Evolutionary conservation across 176 grass and related monocot species (phyloP).

Genomic region (Tillandsia fasciculata): DNA sequence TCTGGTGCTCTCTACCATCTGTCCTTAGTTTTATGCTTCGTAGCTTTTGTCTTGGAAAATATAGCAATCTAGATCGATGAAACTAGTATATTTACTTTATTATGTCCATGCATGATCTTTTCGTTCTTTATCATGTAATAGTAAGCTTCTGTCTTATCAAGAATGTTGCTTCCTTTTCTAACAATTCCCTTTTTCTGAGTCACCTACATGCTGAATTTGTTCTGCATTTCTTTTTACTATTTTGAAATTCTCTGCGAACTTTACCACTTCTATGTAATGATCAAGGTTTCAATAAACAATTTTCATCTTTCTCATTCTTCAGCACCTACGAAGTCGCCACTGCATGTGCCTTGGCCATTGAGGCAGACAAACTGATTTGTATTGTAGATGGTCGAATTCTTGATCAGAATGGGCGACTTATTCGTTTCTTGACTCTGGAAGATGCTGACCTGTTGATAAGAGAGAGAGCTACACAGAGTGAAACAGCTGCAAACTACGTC

Average conservation of each 20-base stretch:
- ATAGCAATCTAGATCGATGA: neutral
- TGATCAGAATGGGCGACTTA: conserved; percentile 23
- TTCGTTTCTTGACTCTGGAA: conserved; percentile 39
- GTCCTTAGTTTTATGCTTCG: neutral
- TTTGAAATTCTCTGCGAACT: neutral
- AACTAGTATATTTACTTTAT: neutral
- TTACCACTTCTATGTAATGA: neutral
- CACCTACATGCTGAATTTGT: neutral
- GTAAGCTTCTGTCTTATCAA: neutral
- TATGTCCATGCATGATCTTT: neutral
- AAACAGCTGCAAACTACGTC: conserved; percentile 40
- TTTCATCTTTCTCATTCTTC: conserved; percentile 2
- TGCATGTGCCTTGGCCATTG: conserved; percentile 37
- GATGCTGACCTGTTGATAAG: conserved; percentile 43
- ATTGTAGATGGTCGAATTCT: conserved; percentile 41
- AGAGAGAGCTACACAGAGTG: conserved; percentile 40
- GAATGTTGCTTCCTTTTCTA: neutral
- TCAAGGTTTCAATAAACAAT: neutral
- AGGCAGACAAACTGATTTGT: conserved; percentile 47
- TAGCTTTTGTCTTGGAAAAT: neutral
- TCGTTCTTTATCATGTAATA: neutral
- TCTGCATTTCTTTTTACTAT: neutral
- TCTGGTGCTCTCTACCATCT: neutral
- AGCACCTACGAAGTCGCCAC: conserved; percentile 53
- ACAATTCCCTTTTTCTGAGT: neutral